A percentile compares a stretch with the other conserved stretches of the same genome.
Conservation (phyloP, 2,329 filamentous ascomycete species). For the Orbilia blumenaviensis region DNA sequence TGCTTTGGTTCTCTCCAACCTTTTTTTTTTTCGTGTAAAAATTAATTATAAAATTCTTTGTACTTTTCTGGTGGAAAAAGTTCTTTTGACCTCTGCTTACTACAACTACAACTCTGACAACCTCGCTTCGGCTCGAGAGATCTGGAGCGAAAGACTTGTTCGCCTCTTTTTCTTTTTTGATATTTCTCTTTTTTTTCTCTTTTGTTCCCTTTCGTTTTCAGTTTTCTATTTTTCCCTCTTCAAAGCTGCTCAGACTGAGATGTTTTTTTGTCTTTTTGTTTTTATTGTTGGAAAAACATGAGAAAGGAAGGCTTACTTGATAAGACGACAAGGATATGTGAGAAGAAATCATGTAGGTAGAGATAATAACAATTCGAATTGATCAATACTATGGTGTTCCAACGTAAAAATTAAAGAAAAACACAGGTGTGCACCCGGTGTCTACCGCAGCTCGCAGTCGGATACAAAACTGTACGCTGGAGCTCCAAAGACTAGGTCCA, state of each 20-base stretch:
- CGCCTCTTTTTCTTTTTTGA: background rate
- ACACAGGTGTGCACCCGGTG: too few species aligned
- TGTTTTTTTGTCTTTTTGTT: background rate
- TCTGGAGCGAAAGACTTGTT: background rate
- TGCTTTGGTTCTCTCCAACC: background rate
- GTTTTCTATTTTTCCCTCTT: background rate
- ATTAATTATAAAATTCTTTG: conserved; percentile 35
- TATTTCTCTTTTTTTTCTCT: background rate
- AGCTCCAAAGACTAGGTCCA: too few species aligned
- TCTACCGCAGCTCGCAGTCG: too few species aligned
- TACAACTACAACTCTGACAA: background rate
- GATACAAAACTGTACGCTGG: too few species aligned
- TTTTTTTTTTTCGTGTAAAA: conserved; percentile 36
- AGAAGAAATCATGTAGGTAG: conserved; percentile 14
- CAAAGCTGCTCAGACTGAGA: background rate
- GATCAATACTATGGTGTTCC: background rate
- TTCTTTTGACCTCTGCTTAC: conserved; percentile 2
- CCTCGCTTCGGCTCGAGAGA: background rate
- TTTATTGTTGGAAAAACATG: background rate
- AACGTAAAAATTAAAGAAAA: background rate
- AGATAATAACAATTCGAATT: conserved; percentile 13
- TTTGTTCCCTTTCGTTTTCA: background rate
- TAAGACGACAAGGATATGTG: conserved; percentile 1
- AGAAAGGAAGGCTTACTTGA: background rate
- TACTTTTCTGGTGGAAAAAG: conserved; percentile 20